Evolutionary conservation across 2,329 filamentous ascomycete genomes (phyloP).

Genomic region (Colletotrichum abscissum): DNA sequence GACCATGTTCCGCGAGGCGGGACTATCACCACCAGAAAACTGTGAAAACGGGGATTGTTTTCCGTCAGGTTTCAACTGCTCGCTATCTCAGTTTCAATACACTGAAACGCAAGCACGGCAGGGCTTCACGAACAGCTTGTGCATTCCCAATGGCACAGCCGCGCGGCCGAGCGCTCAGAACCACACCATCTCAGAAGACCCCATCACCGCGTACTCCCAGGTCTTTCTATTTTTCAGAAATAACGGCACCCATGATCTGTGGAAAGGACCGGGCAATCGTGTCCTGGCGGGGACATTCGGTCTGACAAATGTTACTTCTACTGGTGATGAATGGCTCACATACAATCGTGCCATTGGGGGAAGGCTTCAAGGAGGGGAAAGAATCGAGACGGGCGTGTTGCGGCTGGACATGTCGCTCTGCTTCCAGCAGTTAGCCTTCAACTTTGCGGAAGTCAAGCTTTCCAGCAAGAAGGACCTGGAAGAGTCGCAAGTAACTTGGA

Average conservation of each 20-base stretch:
- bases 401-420: constrained; percentile 34
- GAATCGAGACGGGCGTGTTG: constrained; percentile 23
- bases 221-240: constrained; percentile 1
- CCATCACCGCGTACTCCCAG: neutral
- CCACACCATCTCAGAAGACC: neutral
- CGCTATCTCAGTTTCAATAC: constrained; percentile 4
- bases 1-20: neutral
- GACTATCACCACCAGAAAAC: neutral
- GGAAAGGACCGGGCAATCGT: neutral
- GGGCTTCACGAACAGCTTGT: neutral
- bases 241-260: neutral
- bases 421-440: constrained; percentile 35
- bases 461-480: constrained; percentile 35
- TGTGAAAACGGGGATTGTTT: constrained; percentile 5
- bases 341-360: neutral
- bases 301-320: neutral
- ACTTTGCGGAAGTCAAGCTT: constrained; percentile 37
- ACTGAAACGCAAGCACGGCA: neutral
- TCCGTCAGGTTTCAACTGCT: constrained; percentile 2
- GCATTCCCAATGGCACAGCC: neutral
- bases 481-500: constrained; percentile 32
- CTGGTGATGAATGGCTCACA: constrained; percentile 9
- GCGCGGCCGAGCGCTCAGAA: constrained; percentile 5
- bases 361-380: neutral
- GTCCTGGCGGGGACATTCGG: neutral